These are phyloP conservation scores for Harringtonia aguacate DNA, from an alignment of 2,329 filamentous ascomycete species.

Conservation along the genomic window DNA sequence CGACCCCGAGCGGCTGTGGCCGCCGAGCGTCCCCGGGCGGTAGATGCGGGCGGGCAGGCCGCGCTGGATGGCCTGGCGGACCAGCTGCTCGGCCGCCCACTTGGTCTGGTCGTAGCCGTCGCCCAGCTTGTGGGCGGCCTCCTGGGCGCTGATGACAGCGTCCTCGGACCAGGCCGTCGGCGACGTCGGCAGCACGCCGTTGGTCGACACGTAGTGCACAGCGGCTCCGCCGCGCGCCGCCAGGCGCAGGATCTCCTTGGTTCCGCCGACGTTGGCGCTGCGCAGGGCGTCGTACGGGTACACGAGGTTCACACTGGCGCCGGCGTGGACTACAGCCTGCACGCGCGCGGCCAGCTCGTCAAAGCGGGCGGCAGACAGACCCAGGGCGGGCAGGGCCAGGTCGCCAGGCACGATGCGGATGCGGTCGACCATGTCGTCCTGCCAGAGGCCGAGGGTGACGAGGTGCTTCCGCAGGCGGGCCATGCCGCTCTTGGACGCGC, in stretches of 20 bases:
- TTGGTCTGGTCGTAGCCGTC: slow-evolving; percentile 75
- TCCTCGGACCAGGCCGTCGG: slow-evolving; percentile 62
- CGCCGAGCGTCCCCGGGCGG: slow-evolving; percentile 67
- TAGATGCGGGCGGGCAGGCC: slow-evolving; percentile 63
- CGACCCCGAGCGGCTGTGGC: slow-evolving; percentile 63
- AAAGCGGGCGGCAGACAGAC: slow-evolving; percentile 55
- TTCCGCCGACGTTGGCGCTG: slow-evolving; percentile 69
- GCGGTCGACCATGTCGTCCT: slow-evolving; percentile 65
- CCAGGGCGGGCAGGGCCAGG: slow-evolving; percentile 56
- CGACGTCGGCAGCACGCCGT: slow-evolving; percentile 65
- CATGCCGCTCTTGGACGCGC: slow-evolving; percentile 55
- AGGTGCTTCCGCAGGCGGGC: slow-evolving; percentile 65
- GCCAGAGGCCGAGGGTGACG: slow-evolving; percentile 69
- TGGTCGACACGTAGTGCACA: slow-evolving; percentile 70
- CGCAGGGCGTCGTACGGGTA: slow-evolving; percentile 72
- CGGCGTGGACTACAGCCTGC: slow-evolving; percentile 67
- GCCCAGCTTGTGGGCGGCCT: slow-evolving; percentile 50
- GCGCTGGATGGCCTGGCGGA: slow-evolving; percentile 56
- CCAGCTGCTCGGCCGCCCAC: slow-evolving; percentile 70
- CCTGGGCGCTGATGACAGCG: slow-evolving; percentile 54
- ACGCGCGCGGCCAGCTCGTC: slow-evolving; percentile 53
- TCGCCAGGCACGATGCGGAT: slow-evolving; percentile 69
- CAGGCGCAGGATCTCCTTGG: slow-evolving; percentile 61
- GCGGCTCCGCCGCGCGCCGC: slow-evolving; percentile 57
- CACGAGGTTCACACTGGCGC: slow-evolving; percentile 68